Conservation (phyloP, 2,329 filamentous ascomycete species). For the Chaetomium strumarium region DNA sequence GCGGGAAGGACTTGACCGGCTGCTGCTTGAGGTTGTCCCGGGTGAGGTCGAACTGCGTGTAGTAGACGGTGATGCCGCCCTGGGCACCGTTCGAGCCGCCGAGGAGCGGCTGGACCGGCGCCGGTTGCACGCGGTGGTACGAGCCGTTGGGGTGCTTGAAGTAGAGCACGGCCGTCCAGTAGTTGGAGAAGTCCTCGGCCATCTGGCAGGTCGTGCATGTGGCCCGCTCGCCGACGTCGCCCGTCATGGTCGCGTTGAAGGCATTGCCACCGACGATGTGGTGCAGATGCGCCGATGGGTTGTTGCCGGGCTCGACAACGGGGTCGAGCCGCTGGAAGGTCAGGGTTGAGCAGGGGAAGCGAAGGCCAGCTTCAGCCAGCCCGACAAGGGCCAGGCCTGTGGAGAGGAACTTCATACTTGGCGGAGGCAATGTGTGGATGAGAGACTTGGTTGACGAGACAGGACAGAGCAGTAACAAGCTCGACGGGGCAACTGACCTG, state of each 20-base stretch:
- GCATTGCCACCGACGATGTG: slow-evolving; percentile 27
- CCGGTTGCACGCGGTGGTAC: slow-evolving; percentile 24
- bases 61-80: slow-evolving; percentile 25
- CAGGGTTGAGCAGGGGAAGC: slow-evolving; percentile 27
- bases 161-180: slow-evolving; percentile 27
- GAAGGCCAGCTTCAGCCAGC: slow-evolving; percentile 24
- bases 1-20: slow-evolving; percentile 24
- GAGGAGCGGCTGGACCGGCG: slow-evolving; percentile 12
- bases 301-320: slow-evolving; percentile 23
- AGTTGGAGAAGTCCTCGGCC: slow-evolving; percentile 29
- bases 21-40: slow-evolving; percentile 18
- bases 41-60: slow-evolving; percentile 23
- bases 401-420: slow-evolving; percentile 1
- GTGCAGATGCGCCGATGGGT: slow-evolving; percentile 24
- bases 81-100: slow-evolving; percentile 19
- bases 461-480: too few relatives aligned
- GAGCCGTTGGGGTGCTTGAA: slow-evolving; percentile 27
- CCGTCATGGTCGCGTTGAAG: slow-evolving; percentile 25
- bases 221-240: slow-evolving; percentile 20
- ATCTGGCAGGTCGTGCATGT: slow-evolving; percentile 28
- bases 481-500: too few relatives aligned
- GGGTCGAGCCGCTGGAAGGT: slow-evolving; percentile 27
- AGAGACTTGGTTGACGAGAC: too few relatives aligned
- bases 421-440: background rate
- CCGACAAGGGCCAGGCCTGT: slow-evolving; percentile 12